Percentiles rank a stretch among this genome's conserved stretches.
These are phyloP conservation scores for Babesia caballi DNA, from an alignment of 169 alveolate genomes.

Conservation along the genomic window DNA sequence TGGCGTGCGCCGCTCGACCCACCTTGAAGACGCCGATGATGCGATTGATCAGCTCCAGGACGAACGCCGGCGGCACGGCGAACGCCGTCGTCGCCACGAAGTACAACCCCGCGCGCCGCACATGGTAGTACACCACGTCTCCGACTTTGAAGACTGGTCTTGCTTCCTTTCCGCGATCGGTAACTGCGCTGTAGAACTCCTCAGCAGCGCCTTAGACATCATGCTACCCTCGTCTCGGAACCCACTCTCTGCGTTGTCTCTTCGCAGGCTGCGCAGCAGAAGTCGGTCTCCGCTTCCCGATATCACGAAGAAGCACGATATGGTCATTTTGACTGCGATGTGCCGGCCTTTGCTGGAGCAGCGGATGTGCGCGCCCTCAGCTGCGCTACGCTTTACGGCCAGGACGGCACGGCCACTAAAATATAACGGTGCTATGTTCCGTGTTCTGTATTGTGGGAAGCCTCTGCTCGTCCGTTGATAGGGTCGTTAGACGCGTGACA, in stretches of 20 bases:
- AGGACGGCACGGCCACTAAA: too few species aligned
- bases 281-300: constrained; percentile 53
- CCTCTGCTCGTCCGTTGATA: too few species aligned
- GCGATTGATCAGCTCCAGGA: constrained; percentile 84
- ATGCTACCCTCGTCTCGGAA: neutral
- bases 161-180: constrained; percentile 76
- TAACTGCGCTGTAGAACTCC: constrained; percentile 88
- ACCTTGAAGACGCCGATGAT: constrained; percentile 82
- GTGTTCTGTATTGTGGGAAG: too few species aligned
- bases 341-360: neutral
- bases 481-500: too few species aligned
- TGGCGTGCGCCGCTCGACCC: neutral
- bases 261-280: constrained; percentile 36
- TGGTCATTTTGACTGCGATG: constrained; percentile 25
- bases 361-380: neutral
- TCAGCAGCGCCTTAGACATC: constrained; percentile 83
- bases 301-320: constrained; percentile 47
- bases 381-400: too few species aligned
- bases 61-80: constrained; percentile 90
- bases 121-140: constrained; percentile 85
- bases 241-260: constrained; percentile 26
- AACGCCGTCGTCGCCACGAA: constrained; percentile 90
- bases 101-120: constrained; percentile 81
- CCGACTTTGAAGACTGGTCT: constrained; percentile 74
- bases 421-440: too few species aligned